Conservation (phyloP, 2,329 filamentous ascomycete species). For the Diaporthe sp. region DNA sequence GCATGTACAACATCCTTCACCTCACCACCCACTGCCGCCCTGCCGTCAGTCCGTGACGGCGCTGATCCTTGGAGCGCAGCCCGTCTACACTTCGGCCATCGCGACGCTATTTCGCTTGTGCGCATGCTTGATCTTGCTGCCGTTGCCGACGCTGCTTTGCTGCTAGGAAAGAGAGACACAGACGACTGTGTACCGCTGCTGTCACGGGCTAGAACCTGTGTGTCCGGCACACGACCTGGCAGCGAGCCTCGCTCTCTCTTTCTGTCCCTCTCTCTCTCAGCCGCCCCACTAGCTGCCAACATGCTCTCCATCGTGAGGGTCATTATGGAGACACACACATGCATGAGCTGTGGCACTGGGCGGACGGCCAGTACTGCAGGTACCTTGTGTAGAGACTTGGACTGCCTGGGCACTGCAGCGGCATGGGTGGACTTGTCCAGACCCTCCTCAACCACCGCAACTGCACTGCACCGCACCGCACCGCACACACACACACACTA, state of each 20-base stretch:
- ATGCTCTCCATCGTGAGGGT: constrained; percentile 18
- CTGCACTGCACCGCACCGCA: background rate
- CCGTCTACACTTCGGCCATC: constrained; percentile 8
- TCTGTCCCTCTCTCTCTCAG: background rate
- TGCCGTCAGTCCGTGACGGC: constrained; percentile 13
- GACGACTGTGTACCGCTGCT: too few relatives aligned
- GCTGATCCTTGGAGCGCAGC: constrained; percentile 14
- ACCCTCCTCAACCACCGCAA: constrained; percentile 3
- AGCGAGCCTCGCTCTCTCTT: background rate
- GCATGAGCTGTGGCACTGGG: constrained; percentile 12
- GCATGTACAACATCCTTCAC: constrained; percentile 6
- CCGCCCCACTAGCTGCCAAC: constrained; percentile 24
- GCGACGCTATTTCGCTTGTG: constrained; percentile 3
- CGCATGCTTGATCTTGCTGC: background rate
- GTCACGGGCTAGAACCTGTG: background rate
- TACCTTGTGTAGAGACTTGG: constrained; percentile 17
- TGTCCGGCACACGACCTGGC: background rate
- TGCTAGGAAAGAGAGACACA: too few relatives aligned
- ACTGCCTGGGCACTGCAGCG: constrained; percentile 20
- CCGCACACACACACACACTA: constrained; percentile 1
- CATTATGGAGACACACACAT: constrained; percentile 17
- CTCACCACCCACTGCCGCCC: constrained; percentile 18
- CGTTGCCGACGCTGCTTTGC: background rate
- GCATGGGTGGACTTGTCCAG: constrained; percentile 11
- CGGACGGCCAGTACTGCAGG: background rate